Evolutionary conservation across 2,329 filamentous ascomycete genomes (phyloP).

Genomic region (Botryotinia globosa): DNA sequence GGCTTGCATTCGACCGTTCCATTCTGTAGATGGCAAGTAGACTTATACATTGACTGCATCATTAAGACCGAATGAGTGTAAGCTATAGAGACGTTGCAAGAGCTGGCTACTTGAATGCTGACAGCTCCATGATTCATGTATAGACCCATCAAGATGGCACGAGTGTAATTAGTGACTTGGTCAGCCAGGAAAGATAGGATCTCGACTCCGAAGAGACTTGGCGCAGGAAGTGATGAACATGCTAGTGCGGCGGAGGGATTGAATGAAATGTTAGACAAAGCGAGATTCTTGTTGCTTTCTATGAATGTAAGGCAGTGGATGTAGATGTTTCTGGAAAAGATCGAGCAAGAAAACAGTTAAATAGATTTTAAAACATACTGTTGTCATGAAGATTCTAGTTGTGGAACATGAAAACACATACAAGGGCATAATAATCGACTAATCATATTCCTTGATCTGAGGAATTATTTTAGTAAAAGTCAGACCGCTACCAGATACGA

Average conservation of each 20-base stretch:
- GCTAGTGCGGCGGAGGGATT: background rate
- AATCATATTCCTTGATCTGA: background rate
- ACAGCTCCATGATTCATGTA: background rate
- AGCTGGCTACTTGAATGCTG: background rate
- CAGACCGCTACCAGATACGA: background rate
- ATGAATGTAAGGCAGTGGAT: background rate
- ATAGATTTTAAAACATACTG: background rate
- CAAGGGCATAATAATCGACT: background rate
- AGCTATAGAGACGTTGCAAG: background rate
- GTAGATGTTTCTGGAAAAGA: background rate
- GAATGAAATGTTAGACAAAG: background rate
- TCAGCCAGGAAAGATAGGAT: background rate
- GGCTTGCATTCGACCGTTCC: constrained; percentile 38
- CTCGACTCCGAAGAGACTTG: background rate
- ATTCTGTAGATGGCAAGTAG: constrained; percentile 33
- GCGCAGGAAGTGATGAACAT: background rate
- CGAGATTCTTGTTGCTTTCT: background rate
- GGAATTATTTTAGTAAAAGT: background rate
- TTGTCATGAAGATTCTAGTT: background rate
- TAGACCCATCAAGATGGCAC: background rate
- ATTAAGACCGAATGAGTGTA: constrained; percentile 1
- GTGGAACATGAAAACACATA: background rate
- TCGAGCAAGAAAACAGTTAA: background rate
- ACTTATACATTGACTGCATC: constrained; percentile 18
- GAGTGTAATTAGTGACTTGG: background rate